Evolutionary conservation across 2,329 filamentous ascomycete genomes (phyloP).

Genomic region (Emergomyces orientalis): DNA sequence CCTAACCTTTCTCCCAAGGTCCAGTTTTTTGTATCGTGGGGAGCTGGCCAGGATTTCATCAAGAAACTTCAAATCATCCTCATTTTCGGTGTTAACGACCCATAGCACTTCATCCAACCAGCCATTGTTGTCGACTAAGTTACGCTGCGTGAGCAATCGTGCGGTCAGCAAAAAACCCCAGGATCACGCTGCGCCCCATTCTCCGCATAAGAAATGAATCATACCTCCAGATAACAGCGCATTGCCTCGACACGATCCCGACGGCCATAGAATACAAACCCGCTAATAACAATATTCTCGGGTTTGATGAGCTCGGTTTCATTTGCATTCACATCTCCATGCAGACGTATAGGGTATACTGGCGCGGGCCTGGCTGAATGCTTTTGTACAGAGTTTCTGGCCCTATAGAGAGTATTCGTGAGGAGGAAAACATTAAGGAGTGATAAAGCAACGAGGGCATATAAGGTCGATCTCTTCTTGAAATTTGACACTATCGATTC

Average conservation of each 20-base stretch:
- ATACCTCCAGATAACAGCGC: constrained; percentile 40
- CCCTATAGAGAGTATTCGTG: constrained; percentile 5
- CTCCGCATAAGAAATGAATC: background rate
- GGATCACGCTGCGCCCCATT: constrained; percentile 5
- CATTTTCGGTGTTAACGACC: constrained; percentile 31
- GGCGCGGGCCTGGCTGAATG: background rate
- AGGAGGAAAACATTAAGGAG: constrained; percentile 8
- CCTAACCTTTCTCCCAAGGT: constrained; percentile 27
- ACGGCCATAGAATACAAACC: constrained; percentile 41
- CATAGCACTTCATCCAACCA: constrained; percentile 38
- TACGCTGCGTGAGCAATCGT: constrained; percentile 34
- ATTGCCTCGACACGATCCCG: constrained; percentile 38
- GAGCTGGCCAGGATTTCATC: constrained; percentile 27
- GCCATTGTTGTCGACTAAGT: constrained; percentile 33
- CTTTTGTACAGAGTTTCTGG: background rate
- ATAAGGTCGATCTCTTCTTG: constrained; percentile 1
- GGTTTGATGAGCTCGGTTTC: constrained; percentile 6
- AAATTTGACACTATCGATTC: constrained; percentile 1
- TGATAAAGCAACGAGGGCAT: background rate
- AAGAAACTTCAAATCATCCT: constrained; percentile 31
- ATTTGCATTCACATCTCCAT: background rate
- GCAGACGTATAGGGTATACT: background rate
- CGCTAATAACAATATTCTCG: constrained; percentile 27
- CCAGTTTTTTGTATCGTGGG: constrained; percentile 32
- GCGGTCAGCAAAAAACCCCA: constrained; percentile 14